Conservation (phyloP, 371 early-diverging fungal genomes). For the Fennellomyces sp. region DNA sequence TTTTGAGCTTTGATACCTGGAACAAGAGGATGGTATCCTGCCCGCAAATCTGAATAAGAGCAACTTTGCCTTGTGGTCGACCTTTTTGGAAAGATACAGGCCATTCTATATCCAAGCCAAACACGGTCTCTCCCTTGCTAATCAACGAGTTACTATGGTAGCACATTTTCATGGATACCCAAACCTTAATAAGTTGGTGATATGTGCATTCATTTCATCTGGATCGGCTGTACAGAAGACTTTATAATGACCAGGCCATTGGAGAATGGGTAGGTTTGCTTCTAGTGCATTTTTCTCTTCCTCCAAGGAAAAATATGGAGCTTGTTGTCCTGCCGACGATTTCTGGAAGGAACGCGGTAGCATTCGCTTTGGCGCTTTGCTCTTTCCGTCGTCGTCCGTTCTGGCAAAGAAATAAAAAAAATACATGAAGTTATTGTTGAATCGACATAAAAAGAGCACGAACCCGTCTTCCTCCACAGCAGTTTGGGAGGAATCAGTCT, state of each 20-base stretch:
- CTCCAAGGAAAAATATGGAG: neutral
- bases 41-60: slow-evolving; percentile 59
- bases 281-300: neutral
- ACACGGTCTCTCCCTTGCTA: slow-evolving; percentile 22
- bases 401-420: too few species aligned
- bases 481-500: too few species aligned
- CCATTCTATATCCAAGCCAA: slow-evolving; percentile 68
- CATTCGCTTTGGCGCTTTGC: too few species aligned
- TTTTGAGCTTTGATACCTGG: slow-evolving; percentile 46
- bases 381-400: too few species aligned
- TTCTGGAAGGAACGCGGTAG: too few species aligned
- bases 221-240: slow-evolving; percentile 16
- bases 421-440: too few species aligned
- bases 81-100: slow-evolving; percentile 40
- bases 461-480: too few species aligned
- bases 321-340: too few species aligned
- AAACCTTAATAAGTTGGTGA: slow-evolving; percentile 11
- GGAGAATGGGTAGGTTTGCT: neutral
- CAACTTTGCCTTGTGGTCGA: slow-evolving; percentile 36
- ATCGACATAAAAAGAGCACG: too few species aligned
- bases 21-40: slow-evolving; percentile 43
- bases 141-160: neutral
- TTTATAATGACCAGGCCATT: slow-evolving; percentile 24
- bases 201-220: slow-evolving; percentile 11
- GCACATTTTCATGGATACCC: too few species aligned